Conservation (phyloP, 2,329 filamentous ascomycete species). For the Tolypocladium ovalisporum region DNA sequence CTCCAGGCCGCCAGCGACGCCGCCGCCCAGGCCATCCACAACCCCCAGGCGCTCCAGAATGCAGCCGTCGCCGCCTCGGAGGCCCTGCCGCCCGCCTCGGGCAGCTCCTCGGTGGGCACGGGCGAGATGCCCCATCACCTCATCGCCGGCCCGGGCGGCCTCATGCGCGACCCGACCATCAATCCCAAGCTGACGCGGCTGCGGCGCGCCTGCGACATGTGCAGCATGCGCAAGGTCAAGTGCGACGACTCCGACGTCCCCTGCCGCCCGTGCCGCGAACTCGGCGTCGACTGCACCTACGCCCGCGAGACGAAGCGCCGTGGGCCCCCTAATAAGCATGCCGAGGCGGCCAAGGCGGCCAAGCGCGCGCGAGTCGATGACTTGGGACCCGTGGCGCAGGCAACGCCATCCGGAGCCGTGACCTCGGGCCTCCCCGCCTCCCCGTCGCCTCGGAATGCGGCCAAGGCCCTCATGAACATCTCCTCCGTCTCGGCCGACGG, state of each 20-base stretch:
- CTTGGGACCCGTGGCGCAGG: constrained; percentile 3
- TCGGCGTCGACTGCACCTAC: constrained; percentile 48
- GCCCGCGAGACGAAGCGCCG: constrained; percentile 46
- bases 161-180: constrained; percentile 27
- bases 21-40: constrained; percentile 28
- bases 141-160: constrained; percentile 6
- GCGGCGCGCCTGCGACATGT: constrained; percentile 50
- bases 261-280: constrained; percentile 44
- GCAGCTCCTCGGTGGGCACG: constrained; percentile 5
- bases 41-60: constrained; percentile 26
- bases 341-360: constrained; percentile 43
- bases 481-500: constrained; percentile 23
- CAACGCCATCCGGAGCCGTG: constrained; percentile 4
- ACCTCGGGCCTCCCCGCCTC: constrained; percentile 11
- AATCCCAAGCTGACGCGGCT: constrained; percentile 44
- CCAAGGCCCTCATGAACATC: constrained; percentile 37
- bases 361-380: constrained; percentile 32
- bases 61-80: constrained; percentile 25
- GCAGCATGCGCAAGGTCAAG: constrained; percentile 51
- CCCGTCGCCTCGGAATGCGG: constrained; percentile 33
- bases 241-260: constrained; percentile 47
- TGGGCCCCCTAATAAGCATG: constrained; percentile 48
- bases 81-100: constrained; percentile 16
- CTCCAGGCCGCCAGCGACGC: constrained; percentile 34
- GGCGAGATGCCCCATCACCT: constrained; percentile 7